Evolutionary conservation across 2,329 filamentous ascomycete species (phyloP).

Genomic region (Macrophomina phaseolina): DNA sequence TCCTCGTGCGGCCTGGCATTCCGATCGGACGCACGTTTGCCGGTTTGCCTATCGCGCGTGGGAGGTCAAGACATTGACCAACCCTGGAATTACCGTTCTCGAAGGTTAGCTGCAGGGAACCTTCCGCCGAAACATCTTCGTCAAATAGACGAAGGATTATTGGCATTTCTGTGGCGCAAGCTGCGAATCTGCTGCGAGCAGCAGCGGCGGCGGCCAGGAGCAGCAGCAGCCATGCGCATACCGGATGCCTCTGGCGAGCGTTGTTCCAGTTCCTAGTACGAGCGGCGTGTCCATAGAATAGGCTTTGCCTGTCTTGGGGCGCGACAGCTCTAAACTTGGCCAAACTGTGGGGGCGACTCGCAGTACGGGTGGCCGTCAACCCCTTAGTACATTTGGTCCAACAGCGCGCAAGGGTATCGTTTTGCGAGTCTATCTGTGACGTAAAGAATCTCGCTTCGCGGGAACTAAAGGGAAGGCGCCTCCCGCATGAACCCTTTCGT

Average conservation of each 20-base stretch:
- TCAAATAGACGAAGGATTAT: not conserved
- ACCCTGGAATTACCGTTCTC: not conserved
- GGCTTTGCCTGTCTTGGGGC: not conserved
- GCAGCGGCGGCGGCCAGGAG: not conserved
- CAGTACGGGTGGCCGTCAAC: not conserved
- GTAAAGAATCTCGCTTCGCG: conserved; percentile 4
- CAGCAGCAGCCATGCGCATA: not conserved
- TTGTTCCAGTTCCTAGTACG: not conserved
- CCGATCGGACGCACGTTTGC: conserved; percentile 5
- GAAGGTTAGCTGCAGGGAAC: not conserved
- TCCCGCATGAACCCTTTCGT: not conserved
- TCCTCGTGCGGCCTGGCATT: not conserved
- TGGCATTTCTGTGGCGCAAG: not conserved
- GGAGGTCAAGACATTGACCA: no score
- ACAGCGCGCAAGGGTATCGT: not conserved
- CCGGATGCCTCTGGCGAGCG: not conserved
- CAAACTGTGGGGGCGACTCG: not conserved
- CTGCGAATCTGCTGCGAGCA: not conserved
- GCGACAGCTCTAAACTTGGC: not conserved
- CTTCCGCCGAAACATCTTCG: not conserved
- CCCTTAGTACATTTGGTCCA: not conserved
- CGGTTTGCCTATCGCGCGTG: not conserved
- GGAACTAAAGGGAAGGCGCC: not conserved
- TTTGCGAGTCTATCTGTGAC: not conserved
- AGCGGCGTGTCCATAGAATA: not conserved